Base-by-base conservation (phyloP, 495 filamentous ascomycete genomes). In the Endocarpon pusillum region DNA sequence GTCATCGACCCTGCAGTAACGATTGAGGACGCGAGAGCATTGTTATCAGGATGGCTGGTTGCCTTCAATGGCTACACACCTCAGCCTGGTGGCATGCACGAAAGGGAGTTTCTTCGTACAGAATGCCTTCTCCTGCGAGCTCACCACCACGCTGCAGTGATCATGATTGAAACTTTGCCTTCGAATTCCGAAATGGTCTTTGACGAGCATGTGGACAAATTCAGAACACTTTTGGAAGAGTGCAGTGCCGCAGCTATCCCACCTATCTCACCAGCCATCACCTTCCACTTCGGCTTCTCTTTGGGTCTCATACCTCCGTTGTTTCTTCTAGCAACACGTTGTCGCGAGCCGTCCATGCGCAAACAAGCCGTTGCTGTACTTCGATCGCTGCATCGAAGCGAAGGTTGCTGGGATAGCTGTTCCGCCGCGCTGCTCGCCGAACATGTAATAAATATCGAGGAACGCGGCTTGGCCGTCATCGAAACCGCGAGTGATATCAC, bases 321-420 rank as follows among this genome's bases (percentile, higher is more conserved):
- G 8, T 40, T 12, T 30, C 32, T 28, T 8, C n/a, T 40, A 12
- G 32, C 38, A 15, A 24, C 31, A 12, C 38, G 38, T n/a, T 40
- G 38, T 29, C 38, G 38, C 19, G 38, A 36, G 27, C 38, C 38
- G 3, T 3, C 3, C 8, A 33, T 40, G n/a, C 38, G 38, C 17
- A 12, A 32, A 12, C 33, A 36, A 26, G 38, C 38, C 9, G 19
- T 40, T 3, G n/a, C 28, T 3, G 7, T 36, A 7, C 19, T 40
- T 21, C 38, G 38, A 8, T 5, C 17, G 11, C 28, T 14, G 22
- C 32, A 24, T 20, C 23, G 33, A 16, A 35, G 38, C 15, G 38
- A 40, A 36, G 38, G 38, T 4, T 20, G 34, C 21, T 40, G 38
- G 38, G 38, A 40, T 28, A 40, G 38, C 15, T 21, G 14, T 16